These are phyloP conservation scores for Paracoccidioides brasiliensis DNA, from an alignment of 2,329 filamentous ascomycete species.

Conservation along the genomic window DNA sequence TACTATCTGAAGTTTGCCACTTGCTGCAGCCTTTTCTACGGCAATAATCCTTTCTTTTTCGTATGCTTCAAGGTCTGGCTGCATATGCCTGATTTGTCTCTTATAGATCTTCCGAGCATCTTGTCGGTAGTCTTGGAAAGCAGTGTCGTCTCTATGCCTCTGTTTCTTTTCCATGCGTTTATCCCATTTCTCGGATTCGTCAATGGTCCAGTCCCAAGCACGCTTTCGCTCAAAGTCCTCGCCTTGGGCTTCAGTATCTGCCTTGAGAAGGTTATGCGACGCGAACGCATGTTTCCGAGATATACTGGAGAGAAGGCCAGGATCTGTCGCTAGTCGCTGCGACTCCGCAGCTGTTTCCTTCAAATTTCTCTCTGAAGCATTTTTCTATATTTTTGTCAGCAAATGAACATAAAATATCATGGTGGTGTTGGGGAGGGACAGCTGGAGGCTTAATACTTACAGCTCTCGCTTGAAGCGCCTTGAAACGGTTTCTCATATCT, in stretches of 20 bases:
- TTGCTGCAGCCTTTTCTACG: constrained; percentile 70
- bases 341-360: constrained; percentile 76
- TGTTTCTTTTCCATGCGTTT: constrained; percentile 76
- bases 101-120: constrained; percentile 92
- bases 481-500: constrained; percentile 67
- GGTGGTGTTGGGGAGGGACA: background rate
- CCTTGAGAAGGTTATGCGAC: constrained; percentile 83
- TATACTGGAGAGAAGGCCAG: constrained; percentile 62
- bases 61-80: constrained; percentile 70
- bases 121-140: constrained; percentile 77
- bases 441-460: constrained; percentile 21
- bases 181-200: constrained; percentile 92
- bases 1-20: constrained; percentile 78
- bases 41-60: constrained; percentile 73
- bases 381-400: constrained; percentile 27
- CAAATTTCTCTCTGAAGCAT: constrained; percentile 46
- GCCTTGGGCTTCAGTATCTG: constrained; percentile 69
- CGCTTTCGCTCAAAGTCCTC: constrained; percentile 96
- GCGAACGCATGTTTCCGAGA: constrained; percentile 77
- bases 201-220: constrained; percentile 96
- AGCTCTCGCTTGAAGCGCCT: constrained; percentile 69
- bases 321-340: constrained; percentile 64
- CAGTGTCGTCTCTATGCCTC: constrained; percentile 66
- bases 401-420: background rate
- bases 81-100: constrained; percentile 66